These are phyloP conservation scores for Kwoniella dendrophila DNA, from an alignment of 768 basidiomycete genomes.

Conservation along the genomic window DNA sequence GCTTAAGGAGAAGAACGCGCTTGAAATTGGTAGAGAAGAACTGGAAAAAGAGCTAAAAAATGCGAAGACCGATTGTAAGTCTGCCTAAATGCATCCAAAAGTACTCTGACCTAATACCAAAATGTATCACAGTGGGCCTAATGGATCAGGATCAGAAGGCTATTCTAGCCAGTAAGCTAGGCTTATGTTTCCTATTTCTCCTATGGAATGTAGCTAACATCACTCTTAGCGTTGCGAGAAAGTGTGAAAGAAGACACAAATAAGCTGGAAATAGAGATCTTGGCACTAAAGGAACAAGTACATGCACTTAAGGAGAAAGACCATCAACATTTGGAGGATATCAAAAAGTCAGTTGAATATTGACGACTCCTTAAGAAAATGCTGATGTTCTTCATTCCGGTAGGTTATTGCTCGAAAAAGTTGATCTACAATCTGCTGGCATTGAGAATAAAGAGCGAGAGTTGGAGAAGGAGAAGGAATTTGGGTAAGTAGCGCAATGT, in stretches of 20 bases:
- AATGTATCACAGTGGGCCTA: conserved; percentile 67
- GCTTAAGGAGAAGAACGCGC: conserved; percentile 68
- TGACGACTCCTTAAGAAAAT: not conserved
- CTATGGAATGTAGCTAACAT: conserved; percentile 12
- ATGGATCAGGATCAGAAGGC: conserved; percentile 93
- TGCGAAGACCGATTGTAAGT: conserved; percentile 79
- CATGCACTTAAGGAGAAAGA: conserved; percentile 78
- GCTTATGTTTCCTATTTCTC: not conserved
- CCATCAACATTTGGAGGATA: conserved; percentile 77
- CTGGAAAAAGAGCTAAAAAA: conserved; percentile 71
- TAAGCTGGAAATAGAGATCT: conserved; percentile 70
- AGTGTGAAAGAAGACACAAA: conserved; percentile 86
- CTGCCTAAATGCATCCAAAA: not conserved
- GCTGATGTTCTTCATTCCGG: conserved; percentile 65
- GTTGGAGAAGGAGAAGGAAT: conserved; percentile 81
- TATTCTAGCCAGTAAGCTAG: conserved; percentile 65
- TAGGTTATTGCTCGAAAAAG: conserved; percentile 82
- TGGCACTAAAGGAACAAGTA: conserved; percentile 67
- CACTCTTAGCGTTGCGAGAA: conserved; percentile 65
- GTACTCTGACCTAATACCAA: not conserved
- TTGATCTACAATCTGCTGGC: conserved; percentile 84
- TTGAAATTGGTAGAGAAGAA: conserved; percentile 70
- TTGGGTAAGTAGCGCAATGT: conserved; percentile 64
- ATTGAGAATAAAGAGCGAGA: conserved; percentile 84
- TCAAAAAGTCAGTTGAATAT: conserved; percentile 38